Base-by-base conservation (phyloP, 2,329 filamentous ascomycete genomes). In the Colletotrichum sp. region DNA sequence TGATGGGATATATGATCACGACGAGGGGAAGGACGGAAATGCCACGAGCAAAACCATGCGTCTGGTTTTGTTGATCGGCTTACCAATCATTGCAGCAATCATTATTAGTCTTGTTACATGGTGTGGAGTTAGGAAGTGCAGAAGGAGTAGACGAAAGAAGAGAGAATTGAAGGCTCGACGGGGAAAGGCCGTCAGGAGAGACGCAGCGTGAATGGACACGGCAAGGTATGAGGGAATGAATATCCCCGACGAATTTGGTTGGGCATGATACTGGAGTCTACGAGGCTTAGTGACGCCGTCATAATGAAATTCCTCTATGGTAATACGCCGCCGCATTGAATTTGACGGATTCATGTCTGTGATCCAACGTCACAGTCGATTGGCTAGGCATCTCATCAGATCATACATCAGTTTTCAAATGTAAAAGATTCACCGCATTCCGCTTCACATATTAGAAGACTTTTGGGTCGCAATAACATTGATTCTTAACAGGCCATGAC, bases 1-100 rank as follows among this genome's bases (percentile, higher is more conserved):
- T 0, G 43, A 21, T 48, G 43, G 43, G 1, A 21, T 12, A 21
- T 48, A 48, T 21, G 43, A 48, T 0, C n/a, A 13, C 5, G 10
- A 48, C 0, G n/a, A 4, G 43, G n/a, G 0, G n/a, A 48, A 13
- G 5, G 43, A 48, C n/a, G 43, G 43, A 0, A 0, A 48, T 48
- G n/a, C 43, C 43, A 48, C 13, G 43, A 21, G 43, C n/a, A 21
- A 7, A 48, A 48, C 43, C n/a, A 21, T 13, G 0, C n/a, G n/a
- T 13, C 13, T 21, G 43, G 43, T 21, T 21, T 48, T 48, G n/a
- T 21, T 48, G 12, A 21, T 48, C 0, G 18, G n/a, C 43, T n/a
- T 48, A 7, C n/a, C 43, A 21, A 48, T 48, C n/a, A 21, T 48
- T 21, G 43, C 43, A 48, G 43, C 43, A 48, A 12, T 48, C n/a